Conservation (phyloP, 1,284 basidiomycete genomes). For the Cutaneotrichosporon sp. region DNA sequence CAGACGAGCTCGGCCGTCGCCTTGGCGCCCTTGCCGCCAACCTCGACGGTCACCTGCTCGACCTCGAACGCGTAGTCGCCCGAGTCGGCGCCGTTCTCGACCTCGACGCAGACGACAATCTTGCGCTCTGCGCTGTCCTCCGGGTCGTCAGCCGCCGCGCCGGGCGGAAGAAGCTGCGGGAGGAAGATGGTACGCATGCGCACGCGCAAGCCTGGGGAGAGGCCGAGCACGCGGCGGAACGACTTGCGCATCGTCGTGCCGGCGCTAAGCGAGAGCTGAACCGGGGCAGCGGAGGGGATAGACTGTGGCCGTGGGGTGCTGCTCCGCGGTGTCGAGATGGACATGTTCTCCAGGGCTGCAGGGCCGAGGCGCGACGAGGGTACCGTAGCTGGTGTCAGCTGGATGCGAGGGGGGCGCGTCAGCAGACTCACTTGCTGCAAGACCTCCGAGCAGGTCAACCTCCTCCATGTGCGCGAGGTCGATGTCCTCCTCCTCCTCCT, state of each 20-base stretch:
- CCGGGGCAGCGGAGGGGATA: background rate
- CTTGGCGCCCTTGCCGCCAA: slow-evolving; percentile 72
- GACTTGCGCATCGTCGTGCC: slow-evolving; percentile 72
- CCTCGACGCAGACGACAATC: slow-evolving; percentile 79
- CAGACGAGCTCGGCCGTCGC: slow-evolving; percentile 57
- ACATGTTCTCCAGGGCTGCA: slow-evolving; percentile 38
- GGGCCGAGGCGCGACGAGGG: slow-evolving; percentile 41
- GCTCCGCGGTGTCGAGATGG: slow-evolving; percentile 6
- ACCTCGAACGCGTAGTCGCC: slow-evolving; percentile 65
- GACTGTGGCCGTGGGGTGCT: background rate
- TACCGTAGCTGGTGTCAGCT: slow-evolving; percentile 27
- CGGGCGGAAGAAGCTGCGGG: slow-evolving; percentile 67
- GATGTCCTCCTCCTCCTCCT: slow-evolving; percentile 28
- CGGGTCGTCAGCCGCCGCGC: slow-evolving; percentile 55
- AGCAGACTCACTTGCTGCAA: slow-evolving; percentile 46
- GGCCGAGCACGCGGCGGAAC: slow-evolving; percentile 73
- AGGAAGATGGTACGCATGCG: slow-evolving; percentile 86
- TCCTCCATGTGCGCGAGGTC: slow-evolving; percentile 64
- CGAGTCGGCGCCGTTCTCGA: slow-evolving; percentile 62
- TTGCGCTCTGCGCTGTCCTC: slow-evolving; percentile 77
- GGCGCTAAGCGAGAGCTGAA: background rate
- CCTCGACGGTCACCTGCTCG: slow-evolving; percentile 67
- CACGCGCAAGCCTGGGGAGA: slow-evolving; percentile 77
- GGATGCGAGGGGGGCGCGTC: background rate
- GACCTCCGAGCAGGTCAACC: slow-evolving; percentile 73